These are phyloP conservation scores for Colletotrichum karsti DNA, from an alignment of 2,329 filamentous ascomycete species.

Conservation along the genomic window DNA sequence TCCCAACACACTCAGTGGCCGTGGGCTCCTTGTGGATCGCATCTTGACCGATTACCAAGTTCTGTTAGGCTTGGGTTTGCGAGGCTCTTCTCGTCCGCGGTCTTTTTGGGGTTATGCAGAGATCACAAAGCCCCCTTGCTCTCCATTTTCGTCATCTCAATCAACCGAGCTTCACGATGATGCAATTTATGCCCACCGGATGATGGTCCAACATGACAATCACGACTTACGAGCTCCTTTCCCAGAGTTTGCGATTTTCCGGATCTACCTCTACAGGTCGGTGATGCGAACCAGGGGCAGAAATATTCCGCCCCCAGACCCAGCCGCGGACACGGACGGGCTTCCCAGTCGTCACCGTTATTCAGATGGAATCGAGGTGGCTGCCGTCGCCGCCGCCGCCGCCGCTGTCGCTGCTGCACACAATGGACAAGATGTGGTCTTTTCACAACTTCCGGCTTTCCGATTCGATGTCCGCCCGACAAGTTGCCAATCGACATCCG, in stretches of 20 bases:
- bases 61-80: not conserved
- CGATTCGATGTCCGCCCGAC: conserved; percentile 6
- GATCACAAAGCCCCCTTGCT: not conserved
- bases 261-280: conserved; percentile 1
- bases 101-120: not conserved
- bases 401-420: conserved; percentile 3
- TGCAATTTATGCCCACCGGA: conserved; percentile 1
- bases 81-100: not conserved
- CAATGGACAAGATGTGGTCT: not conserved
- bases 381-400: too few species aligned
- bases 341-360: conserved; percentile 20
- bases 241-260: not conserved
- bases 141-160: not conserved
- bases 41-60: not conserved
- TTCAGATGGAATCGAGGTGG: conserved; percentile 23
- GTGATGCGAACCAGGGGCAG: conserved; percentile 17
- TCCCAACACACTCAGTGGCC: not conserved
- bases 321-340: not conserved
- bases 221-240: not conserved
- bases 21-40: not conserved
- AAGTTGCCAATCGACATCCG: conserved; percentile 3
- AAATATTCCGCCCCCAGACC: not conserved
- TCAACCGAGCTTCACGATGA: not conserved
- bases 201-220: not conserved
- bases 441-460: conserved; percentile 5